Conservation (phyloP, 306 rosid species). For the Begonia peltatifolia region DNA sequence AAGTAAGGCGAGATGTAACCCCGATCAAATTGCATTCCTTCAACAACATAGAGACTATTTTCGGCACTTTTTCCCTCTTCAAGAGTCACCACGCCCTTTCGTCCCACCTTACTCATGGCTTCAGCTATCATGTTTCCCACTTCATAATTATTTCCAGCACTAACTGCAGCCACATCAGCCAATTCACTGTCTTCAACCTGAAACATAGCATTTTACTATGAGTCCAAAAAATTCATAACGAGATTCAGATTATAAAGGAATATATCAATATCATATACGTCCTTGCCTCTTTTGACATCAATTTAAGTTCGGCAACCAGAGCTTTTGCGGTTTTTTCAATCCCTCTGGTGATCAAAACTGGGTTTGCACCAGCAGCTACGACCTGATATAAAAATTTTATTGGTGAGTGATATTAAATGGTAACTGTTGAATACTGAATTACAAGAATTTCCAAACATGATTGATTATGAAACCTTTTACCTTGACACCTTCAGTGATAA, state of each 20-base stretch:
- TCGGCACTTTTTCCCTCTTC: slow-evolving; percentile 99
- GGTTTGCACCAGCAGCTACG: slow-evolving; percentile 98
- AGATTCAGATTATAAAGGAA: not conserved
- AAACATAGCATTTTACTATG: slow-evolving; percentile 1
- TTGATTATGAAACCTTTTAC: slow-evolving; percentile 4
- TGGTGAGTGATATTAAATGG: too few species aligned
- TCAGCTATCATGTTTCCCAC: slow-evolving; percentile 97
- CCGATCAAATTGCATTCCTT: slow-evolving; percentile 99
- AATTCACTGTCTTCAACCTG: slow-evolving; percentile 97
- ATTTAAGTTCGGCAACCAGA: slow-evolving; percentile 67
- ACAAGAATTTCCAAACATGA: not conserved
- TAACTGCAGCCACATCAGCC: slow-evolving; percentile 98
- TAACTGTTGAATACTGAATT: too few species aligned
- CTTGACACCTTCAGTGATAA: slow-evolving; percentile 98
- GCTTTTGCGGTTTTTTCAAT: slow-evolving; percentile 86
- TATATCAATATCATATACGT: not conserved
- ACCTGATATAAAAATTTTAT: slow-evolving; percentile 26
- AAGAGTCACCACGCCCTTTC: slow-evolving; percentile 97
- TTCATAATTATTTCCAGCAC: slow-evolving; percentile 95
- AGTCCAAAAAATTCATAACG: not conserved
- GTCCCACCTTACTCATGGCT: slow-evolving; percentile 94
- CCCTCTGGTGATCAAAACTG: slow-evolving; percentile 92
- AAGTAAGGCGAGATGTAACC: slow-evolving; percentile 96
- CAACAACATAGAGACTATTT: slow-evolving; percentile 81
- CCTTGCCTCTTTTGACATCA: slow-evolving; percentile 78